Percentiles rank a stretch among this genome's conserved stretches.
Conservation (phyloP, 495 filamentous ascomycete species). For the Penicillium coprophilum region DNA sequence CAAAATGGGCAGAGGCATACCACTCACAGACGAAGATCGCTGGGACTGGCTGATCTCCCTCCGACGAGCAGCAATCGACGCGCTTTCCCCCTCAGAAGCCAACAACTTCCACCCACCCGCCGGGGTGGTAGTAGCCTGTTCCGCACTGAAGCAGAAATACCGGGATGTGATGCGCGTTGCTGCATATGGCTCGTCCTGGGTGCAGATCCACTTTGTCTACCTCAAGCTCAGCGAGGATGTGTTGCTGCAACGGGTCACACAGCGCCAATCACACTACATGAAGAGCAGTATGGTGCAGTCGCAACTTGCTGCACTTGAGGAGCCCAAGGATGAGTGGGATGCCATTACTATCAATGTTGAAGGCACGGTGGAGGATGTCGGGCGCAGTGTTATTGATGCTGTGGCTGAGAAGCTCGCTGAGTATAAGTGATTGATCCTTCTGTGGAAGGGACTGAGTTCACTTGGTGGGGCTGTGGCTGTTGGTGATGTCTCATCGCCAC, state of each 20-base stretch:
- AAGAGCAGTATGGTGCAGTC: constrained; percentile 95
- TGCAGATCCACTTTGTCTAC: constrained; percentile 91
- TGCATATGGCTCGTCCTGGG: constrained; percentile 69
- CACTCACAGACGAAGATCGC: constrained; percentile 90
- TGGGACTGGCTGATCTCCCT: constrained; percentile 97
- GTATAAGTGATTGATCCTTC: constrained; percentile 22
- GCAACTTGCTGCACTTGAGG: constrained; percentile 83
- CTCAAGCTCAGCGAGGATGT: constrained; percentile 73
- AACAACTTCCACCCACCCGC: constrained; percentile 50
- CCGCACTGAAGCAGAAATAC: constrained; percentile 94
- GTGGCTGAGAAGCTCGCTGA: constrained; percentile 45
- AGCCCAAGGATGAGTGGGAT: constrained; percentile 79
- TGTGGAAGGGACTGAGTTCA: neutral
- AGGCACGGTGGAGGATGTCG: constrained; percentile 62
- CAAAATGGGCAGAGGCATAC: constrained; percentile 86
- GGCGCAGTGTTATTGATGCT: constrained; percentile 59
- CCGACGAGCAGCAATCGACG: constrained; percentile 72
- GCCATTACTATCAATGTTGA: constrained; percentile 81
- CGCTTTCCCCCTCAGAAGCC: constrained; percentile 53
- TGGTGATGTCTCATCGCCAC: neutral
- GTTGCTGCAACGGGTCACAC: constrained; percentile 70
- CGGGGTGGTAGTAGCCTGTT: constrained; percentile 94
- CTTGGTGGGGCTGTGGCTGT: neutral
- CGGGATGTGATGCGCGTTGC: constrained; percentile 94
- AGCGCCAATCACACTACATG: constrained; percentile 89